Evolutionary conservation across 2,329 filamentous ascomycete genomes (phyloP).

Genomic region (Verticillium dahliae): DNA sequence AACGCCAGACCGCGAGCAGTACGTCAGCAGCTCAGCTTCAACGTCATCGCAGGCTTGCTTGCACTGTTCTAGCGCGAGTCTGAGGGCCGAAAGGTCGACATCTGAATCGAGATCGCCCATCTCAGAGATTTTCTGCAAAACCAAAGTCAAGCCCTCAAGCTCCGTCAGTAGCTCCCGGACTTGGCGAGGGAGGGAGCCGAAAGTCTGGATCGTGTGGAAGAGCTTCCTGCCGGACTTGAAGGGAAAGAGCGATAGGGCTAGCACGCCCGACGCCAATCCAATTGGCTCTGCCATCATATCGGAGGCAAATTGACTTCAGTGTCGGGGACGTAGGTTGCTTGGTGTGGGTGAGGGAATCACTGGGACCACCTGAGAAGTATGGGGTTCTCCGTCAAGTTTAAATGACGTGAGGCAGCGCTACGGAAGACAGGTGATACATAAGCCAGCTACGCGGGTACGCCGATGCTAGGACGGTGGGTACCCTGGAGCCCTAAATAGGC

Average conservation of each 20-base stretch:
- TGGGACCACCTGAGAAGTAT: too few species aligned
- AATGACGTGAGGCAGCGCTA: too few species aligned
- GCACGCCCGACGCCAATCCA: constrained; percentile 9
- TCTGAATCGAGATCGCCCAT: constrained; percentile 9
- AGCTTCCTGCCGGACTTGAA: constrained; percentile 13
- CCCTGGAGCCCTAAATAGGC: too few species aligned
- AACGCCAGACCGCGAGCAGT: constrained; percentile 22
- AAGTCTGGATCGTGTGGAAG: constrained; percentile 9
- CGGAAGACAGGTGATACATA: too few species aligned
- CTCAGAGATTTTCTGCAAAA: constrained; percentile 26
- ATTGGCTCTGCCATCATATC: constrained; percentile 12
- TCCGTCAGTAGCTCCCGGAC: constrained; percentile 34
- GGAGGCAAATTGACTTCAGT: neutral
- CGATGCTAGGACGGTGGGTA: too few species aligned
- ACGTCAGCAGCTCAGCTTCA: constrained; percentile 27
- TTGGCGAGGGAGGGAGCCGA: constrained; percentile 13
- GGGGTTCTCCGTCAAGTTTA: too few species aligned
- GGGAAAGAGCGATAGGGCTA: constrained; percentile 11
- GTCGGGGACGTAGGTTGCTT: too few species aligned
- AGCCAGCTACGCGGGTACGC: too few species aligned
- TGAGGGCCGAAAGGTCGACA: constrained; percentile 11
- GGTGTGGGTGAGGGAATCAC: too few species aligned
- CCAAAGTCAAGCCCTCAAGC: constrained; percentile 27
- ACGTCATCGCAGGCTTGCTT: constrained; percentile 35
- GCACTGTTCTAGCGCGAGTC: constrained; percentile 30